A percentile compares a stretch with the other conserved stretches of the same genome.
Evolutionary conservation across 495 filamentous ascomycete species (phyloP).

Genomic region (Beverwykella pulmonaria): DNA sequence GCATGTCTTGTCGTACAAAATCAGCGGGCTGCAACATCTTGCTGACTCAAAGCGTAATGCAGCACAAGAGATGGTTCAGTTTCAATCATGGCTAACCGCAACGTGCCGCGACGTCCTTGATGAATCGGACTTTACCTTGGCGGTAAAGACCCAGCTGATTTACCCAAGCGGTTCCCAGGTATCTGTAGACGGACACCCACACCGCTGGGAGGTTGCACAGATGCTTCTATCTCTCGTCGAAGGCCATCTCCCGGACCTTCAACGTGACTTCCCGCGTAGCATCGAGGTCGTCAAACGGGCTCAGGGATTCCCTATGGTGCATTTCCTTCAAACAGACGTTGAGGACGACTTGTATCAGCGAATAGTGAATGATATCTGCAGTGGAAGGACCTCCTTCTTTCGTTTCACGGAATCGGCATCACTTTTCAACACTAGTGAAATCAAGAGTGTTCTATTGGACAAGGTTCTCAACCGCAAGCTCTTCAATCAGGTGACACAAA

Average conservation of each 20-base stretch:
- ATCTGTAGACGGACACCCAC: conserved; percentile 54
- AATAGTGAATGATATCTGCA: conserved; percentile 43
- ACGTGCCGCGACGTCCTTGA: conserved; percentile 58
- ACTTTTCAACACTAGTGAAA: background rate
- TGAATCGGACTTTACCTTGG: conserved; percentile 59
- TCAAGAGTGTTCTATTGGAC: background rate
- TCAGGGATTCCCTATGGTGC: conserved; percentile 48
- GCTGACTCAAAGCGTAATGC: conserved; percentile 46
- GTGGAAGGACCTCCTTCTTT: conserved; percentile 41
- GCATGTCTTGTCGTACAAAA: conserved; percentile 56
- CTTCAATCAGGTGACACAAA: background rate
- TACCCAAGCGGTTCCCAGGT: conserved; percentile 55
- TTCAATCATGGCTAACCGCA: conserved; percentile 54
- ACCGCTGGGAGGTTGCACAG: conserved; percentile 53
- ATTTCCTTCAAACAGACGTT: conserved; percentile 48
- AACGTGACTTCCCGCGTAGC: conserved; percentile 46
- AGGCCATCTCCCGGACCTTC: conserved; percentile 42
- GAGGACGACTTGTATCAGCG: conserved; percentile 44
- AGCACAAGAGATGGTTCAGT: conserved; percentile 49
- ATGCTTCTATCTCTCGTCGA: conserved; percentile 49
- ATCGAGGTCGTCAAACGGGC: conserved; percentile 49
- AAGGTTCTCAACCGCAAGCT: background rate
- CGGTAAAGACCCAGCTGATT: conserved; percentile 48
- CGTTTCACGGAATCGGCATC: conserved; percentile 12
- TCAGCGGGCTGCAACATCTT: conserved; percentile 54